phyloP scores from a whole-genome alignment of 306 rosid genomes.

The Trifolium repens region DNA sequence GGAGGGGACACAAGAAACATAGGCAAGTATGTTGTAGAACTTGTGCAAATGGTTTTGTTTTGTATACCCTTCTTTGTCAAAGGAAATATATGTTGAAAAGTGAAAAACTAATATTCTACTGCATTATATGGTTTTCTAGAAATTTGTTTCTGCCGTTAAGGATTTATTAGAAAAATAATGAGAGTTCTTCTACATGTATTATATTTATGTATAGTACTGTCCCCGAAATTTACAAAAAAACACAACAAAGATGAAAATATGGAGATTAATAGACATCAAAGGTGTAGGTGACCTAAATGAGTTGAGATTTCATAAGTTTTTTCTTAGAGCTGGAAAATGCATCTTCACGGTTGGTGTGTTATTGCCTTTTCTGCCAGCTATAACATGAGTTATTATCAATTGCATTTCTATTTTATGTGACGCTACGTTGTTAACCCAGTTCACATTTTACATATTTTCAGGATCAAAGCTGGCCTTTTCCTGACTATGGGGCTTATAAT shows the following conservation, averaged over 20 bases:
- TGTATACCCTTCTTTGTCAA: constrained; percentile 11
- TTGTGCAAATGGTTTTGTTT: constrained; percentile 22
- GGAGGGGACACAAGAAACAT: constrained; percentile 59
- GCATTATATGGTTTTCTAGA: constrained; percentile 24
- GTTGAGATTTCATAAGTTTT: constrained; percentile 16
- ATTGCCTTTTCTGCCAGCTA: constrained; percentile 32
- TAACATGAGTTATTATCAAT: constrained; percentile 24
- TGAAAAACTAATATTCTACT: constrained; percentile 10
- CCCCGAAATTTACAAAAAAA: constrained; percentile 1
- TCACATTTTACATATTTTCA: constrained; percentile 52
- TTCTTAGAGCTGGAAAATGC: constrained; percentile 20
- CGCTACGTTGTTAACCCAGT: constrained; percentile 44
- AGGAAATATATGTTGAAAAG: constrained; percentile 20
- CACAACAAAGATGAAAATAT: constrained; percentile 26
- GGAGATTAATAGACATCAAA: constrained; percentile 12
- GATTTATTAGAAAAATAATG: neutral
- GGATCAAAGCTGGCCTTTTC: constrained; percentile 68
- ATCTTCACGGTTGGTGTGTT: neutral
- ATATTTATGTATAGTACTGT: constrained; percentile 15
- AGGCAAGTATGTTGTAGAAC: constrained; percentile 65
- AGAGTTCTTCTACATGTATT: neutral
- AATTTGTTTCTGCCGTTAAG: neutral
- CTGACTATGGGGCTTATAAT: constrained; percentile 65
- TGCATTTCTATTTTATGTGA: constrained; percentile 18
- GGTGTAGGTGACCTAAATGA: constrained; percentile 29